Conservation (phyloP, 108 stramenopile genomes). For the Nannochloropsis gaditana region DNA sequence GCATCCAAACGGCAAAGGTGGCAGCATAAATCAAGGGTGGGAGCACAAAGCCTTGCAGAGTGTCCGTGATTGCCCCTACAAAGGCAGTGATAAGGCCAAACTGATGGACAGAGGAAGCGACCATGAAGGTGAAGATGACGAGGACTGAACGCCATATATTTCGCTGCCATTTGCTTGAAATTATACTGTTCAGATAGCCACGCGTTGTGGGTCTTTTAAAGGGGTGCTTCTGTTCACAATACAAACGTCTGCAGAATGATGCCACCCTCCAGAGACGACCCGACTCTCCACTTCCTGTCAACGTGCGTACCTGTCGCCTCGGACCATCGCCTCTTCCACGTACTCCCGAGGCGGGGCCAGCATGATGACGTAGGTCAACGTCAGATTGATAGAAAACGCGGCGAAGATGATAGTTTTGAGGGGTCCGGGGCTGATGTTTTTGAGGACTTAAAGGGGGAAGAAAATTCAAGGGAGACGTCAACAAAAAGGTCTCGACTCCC, state of each 20-base stretch:
- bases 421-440: background rate
- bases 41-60: background rate
- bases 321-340: background rate
- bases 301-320: background rate
- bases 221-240: background rate
- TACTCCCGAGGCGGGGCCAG: background rate
- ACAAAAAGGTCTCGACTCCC: too few relatives aligned
- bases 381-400: constrained; percentile 5
- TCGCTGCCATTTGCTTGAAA: background rate
- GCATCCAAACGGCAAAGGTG: background rate
- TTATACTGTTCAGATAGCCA: background rate
- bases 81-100: constrained; percentile 20
- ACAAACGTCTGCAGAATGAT: too few relatives aligned
- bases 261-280: too few relatives aligned
- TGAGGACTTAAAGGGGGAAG: background rate
- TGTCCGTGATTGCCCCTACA: background rate
- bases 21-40: constrained; percentile 14
- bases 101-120: constrained; percentile 17
- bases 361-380: constrained; percentile 1
- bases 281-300: too few relatives aligned
- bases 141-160: background rate
- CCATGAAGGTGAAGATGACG: constrained; percentile 5
- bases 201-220: background rate
- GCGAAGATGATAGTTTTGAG: constrained; percentile 20
- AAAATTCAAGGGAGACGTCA: too few relatives aligned